Conservation (phyloP, 805 yeast species). For the Saturnispora saitoi region DNA sequence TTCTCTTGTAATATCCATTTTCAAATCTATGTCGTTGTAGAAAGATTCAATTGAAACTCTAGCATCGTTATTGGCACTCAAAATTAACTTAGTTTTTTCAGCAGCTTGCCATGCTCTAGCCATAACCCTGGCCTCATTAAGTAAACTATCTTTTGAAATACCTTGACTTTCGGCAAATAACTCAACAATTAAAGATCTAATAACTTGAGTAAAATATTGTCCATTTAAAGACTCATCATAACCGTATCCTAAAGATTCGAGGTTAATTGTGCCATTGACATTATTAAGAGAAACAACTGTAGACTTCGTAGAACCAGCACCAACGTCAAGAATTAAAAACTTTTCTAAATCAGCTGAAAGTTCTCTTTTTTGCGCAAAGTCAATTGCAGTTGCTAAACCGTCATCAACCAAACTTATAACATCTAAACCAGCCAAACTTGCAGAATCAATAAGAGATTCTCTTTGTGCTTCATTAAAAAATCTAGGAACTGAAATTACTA, state of each 20-base stretch:
- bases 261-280: slow-evolving; percentile 30
- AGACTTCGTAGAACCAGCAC: slow-evolving; percentile 86
- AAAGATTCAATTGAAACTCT: slow-evolving; percentile 69
- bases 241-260: slow-evolving; percentile 68
- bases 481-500: slow-evolving; percentile 73
- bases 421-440: slow-evolving; percentile 56
- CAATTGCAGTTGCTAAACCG: slow-evolving; percentile 85
- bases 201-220: slow-evolving; percentile 53
- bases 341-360: slow-evolving; percentile 34
- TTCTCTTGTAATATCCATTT: slow-evolving; percentile 56
- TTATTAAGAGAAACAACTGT: slow-evolving; percentile 64
- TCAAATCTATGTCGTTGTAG: slow-evolving; percentile 66
- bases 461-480: slow-evolving; percentile 58
- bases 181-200: slow-evolving; percentile 51
- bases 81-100: slow-evolving; percentile 77
- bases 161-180: slow-evolving; percentile 38
- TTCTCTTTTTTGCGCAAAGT: slow-evolving; percentile 51
- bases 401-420: slow-evolving; percentile 73
- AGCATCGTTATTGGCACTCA: slow-evolving; percentile 84
- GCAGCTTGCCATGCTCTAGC: slow-evolving; percentile 73
- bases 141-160: slow-evolving; percentile 20
- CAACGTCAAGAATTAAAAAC: slow-evolving; percentile 79
- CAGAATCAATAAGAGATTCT: slow-evolving; percentile 62
- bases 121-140: slow-evolving; percentile 44
- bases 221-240: slow-evolving; percentile 70